These are phyloP conservation scores for Candida khao-thaluensis DNA, from an alignment of 805 yeast species.

Conservation along the genomic window DNA sequence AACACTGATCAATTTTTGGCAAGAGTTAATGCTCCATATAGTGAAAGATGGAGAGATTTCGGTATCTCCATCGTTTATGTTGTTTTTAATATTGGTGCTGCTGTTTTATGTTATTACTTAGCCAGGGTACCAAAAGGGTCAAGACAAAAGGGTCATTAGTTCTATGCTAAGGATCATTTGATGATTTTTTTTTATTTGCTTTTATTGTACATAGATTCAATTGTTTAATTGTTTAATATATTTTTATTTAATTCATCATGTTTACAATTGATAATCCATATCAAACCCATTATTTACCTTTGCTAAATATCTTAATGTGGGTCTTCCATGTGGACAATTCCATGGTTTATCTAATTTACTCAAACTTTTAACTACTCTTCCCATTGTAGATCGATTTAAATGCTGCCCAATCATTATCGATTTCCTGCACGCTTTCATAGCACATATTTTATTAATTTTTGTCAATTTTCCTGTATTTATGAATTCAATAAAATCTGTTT, in stretches of 20 bases:
- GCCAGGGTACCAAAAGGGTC: constrained; percentile 71
- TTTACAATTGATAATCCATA: constrained; percentile 16
- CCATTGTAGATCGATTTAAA: constrained; percentile 61
- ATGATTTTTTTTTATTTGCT: too few species aligned
- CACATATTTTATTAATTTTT: constrained; percentile 80
- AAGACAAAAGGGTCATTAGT: constrained; percentile 47
- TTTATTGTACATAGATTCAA: too few species aligned
- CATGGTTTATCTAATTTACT: constrained; percentile 85
- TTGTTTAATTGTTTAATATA: too few species aligned
- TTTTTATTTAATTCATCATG: neutral
- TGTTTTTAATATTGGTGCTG: constrained; percentile 30
- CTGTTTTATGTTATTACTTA: constrained; percentile 49
- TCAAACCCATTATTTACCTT: constrained; percentile 4
- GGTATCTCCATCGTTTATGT: constrained; percentile 49
- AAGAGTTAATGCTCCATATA: constrained; percentile 40
- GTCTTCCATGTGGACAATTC: constrained; percentile 97
- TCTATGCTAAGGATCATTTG: too few species aligned
- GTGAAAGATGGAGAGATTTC: constrained; percentile 63
- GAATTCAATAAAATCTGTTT: constrained; percentile 73
- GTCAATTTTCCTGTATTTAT: constrained; percentile 49
- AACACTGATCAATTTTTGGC: constrained; percentile 61
- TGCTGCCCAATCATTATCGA: constrained; percentile 93
- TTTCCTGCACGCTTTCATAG: constrained; percentile 92
- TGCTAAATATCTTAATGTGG: constrained; percentile 84
- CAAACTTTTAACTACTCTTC: constrained; percentile 61